phyloP scores from a whole-genome alignment of 164 flowering plant species.

The Berberis vulgaris region DNA sequence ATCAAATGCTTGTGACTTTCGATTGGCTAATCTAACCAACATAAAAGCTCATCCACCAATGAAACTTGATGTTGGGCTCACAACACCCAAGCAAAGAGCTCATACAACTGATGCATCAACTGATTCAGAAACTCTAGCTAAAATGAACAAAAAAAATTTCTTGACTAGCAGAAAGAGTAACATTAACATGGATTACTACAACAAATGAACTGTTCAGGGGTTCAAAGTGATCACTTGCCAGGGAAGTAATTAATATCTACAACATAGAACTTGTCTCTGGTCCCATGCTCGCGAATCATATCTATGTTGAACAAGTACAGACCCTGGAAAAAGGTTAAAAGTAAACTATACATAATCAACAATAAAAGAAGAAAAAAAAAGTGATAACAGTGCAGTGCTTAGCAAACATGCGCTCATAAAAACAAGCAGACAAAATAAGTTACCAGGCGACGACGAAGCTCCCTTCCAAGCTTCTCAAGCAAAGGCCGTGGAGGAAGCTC shows the following conservation, averaged over 20 bases:
- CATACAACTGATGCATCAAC: too few species aligned
- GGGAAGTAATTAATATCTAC: slow-evolving; percentile 97
- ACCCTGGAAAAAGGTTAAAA: slow-evolving; percentile 31
- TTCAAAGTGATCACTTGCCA: slow-evolving; percentile 32
- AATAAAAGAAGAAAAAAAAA: not conserved
- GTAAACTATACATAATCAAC: not conserved
- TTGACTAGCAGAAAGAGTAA: not conserved
- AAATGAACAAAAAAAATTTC: not conserved
- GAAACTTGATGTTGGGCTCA: too few species aligned
- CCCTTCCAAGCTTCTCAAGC: slow-evolving; percentile 78
- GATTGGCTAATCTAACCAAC: too few species aligned
- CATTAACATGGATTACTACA: not conserved
- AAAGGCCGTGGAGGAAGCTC: slow-evolving; percentile 93
- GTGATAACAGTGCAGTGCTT: not conserved
- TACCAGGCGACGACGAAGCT: slow-evolving; percentile 83
- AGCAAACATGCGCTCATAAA: not conserved
- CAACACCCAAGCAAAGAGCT: too few species aligned
- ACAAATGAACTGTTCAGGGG: not conserved
- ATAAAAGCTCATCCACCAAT: too few species aligned
- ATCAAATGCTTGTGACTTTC: too few species aligned
- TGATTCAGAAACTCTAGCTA: too few species aligned
- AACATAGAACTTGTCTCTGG: slow-evolving; percentile 60
- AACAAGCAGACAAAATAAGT: not conserved
- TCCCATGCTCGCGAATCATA: slow-evolving; percentile 79
- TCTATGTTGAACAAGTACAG: slow-evolving; percentile 83